Evolutionary conservation across 306 rosid species (phyloP).

Genomic region (Quillaja saponaria): DNA sequence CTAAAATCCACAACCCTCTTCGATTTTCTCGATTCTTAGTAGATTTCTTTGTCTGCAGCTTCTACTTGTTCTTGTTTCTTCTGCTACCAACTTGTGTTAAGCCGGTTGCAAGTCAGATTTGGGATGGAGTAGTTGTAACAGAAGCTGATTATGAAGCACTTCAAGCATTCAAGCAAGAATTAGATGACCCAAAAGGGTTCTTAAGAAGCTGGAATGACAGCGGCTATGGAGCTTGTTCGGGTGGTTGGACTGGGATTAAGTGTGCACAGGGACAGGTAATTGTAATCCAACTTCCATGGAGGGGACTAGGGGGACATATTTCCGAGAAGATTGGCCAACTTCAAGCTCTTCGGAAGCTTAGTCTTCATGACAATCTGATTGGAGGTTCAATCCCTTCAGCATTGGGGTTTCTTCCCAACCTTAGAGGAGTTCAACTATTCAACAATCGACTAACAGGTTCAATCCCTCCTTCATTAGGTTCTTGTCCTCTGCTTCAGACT

Average conservation of each 20-base stretch:
- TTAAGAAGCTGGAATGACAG: constrained; percentile 82
- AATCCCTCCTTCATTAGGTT: constrained; percentile 75
- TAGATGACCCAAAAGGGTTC: constrained; percentile 78
- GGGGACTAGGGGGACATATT: constrained; percentile 65
- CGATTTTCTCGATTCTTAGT: constrained; percentile 13
- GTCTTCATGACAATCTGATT: constrained; percentile 77
- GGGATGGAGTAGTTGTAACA: constrained; percentile 88
- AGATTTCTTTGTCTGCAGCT: background rate
- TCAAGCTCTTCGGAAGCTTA: constrained; percentile 73
- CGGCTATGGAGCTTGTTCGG: constrained; percentile 84
- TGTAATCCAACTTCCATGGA: constrained; percentile 91
- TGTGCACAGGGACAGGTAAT: constrained; percentile 94
- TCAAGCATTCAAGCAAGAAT: constrained; percentile 79
- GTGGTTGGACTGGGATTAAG: constrained; percentile 86
- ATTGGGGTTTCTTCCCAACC: constrained; percentile 66
- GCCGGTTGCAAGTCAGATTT: constrained; percentile 44
- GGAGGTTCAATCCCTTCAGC: constrained; percentile 74
- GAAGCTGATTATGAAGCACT: constrained; percentile 73
- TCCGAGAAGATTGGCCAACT: constrained; percentile 74
- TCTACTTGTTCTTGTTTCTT: constrained; percentile 34
- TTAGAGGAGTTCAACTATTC: constrained; percentile 87
- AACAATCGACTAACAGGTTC: constrained; percentile 71
- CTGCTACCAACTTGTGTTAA: constrained; percentile 27
- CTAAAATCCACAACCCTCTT: constrained; percentile 10
- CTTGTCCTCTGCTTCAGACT: constrained; percentile 71